Conservation (phyloP, 2,329 filamentous ascomycete genomes). For the Chalara sp. region DNA sequence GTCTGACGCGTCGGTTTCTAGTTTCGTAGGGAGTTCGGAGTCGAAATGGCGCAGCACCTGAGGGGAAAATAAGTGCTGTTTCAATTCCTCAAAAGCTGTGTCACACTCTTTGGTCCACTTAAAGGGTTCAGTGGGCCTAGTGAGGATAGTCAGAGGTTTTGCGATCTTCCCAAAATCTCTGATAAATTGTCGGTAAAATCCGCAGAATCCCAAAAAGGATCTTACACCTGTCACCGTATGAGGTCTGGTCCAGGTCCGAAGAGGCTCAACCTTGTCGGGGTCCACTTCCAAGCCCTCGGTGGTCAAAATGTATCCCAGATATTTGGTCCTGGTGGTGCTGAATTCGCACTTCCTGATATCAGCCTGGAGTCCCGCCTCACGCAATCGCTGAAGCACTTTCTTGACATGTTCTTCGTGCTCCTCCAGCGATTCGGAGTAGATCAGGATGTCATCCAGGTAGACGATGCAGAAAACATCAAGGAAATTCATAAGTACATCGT, state of each 20-base stretch:
- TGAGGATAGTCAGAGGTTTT: neutral
- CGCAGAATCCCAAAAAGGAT: too few species aligned
- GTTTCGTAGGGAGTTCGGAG: too few species aligned
- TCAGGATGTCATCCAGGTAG: neutral
- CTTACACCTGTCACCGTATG: neutral
- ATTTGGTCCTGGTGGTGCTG: neutral
- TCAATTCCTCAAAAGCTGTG: too few species aligned
- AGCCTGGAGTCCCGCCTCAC: neutral
- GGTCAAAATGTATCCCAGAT: slow-evolving; percentile 5
- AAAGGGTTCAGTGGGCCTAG: neutral
- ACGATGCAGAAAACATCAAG: slow-evolving; percentile 2
- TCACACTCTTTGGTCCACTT: too few species aligned
- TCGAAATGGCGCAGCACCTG: too few species aligned
- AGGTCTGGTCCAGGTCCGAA: too few species aligned
- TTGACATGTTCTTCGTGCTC: neutral
- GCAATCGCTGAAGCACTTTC: neutral
- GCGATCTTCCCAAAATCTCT: neutral
- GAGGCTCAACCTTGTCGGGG: too few species aligned
- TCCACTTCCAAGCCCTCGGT: slow-evolving; percentile 2
- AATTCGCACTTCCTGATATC: slow-evolving; percentile 6
- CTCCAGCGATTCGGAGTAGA: too few species aligned
- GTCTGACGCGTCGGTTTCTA: too few species aligned
- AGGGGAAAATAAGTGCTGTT: too few species aligned
- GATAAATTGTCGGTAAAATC: too few species aligned
- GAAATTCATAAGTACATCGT: slow-evolving; percentile 3